Conservation (phyloP, 768 basidiomycete species). For the Trametes villosa region DNA sequence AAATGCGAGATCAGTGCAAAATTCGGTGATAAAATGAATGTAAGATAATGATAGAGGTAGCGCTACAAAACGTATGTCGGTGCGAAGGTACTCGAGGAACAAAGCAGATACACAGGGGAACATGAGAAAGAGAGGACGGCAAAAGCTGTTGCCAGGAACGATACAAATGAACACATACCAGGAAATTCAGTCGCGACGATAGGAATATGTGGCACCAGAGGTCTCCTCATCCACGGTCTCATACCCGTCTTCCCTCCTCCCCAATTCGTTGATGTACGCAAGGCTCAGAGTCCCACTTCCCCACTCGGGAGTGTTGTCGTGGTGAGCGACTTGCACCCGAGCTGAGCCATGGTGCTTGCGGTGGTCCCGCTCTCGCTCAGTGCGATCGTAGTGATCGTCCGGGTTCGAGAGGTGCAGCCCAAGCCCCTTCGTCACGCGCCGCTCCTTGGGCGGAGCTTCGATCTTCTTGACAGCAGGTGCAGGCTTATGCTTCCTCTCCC, state of each 20-base stretch:
- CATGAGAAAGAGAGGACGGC: not conserved
- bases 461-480: not conserved
- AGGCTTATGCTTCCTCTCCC: not conserved
- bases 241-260: constrained; percentile 17
- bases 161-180: not conserved
- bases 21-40: not conserved
- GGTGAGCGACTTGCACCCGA: constrained; percentile 13
- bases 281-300: not conserved
- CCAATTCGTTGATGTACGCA: constrained; percentile 13
- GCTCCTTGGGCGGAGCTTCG: constrained; percentile 4
- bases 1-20: too few species aligned
- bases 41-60: not conserved
- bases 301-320: constrained; percentile 7
- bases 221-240: constrained; percentile 7
- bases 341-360: constrained; percentile 10
- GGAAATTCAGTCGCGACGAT: not conserved
- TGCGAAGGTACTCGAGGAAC: not conserved
- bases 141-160: not conserved
- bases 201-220: not conserved
- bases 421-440: constrained; percentile 14
- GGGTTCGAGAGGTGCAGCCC: constrained; percentile 29
- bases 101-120: not conserved
- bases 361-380: not conserved
- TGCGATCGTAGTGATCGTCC: constrained; percentile 15
- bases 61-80: not conserved